phyloP scores from a whole-genome alignment of 2,329 filamentous ascomycete species.

The Blumeriella jaapii region DNA sequence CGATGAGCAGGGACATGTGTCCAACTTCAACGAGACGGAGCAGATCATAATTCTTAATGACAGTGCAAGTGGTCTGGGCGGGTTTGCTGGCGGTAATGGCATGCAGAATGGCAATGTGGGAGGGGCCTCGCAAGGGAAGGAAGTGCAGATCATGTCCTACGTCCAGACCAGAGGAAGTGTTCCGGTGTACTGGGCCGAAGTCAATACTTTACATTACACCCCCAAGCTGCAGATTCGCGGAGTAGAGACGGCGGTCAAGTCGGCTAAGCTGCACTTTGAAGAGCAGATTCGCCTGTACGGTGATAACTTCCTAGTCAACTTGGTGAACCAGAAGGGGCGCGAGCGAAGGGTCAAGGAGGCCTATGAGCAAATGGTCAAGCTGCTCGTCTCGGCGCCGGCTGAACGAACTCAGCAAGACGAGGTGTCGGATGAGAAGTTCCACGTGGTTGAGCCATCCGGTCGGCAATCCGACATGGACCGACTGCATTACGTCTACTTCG shows the following conservation, averaged over 20 bases:
- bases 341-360: constrained; percentile 84
- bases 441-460: constrained; percentile 56
- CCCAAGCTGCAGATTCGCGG: constrained; percentile 82
- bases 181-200: constrained; percentile 89
- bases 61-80: constrained; percentile 57
- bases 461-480: constrained; percentile 57
- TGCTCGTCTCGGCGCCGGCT: constrained; percentile 56
- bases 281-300: constrained; percentile 92
- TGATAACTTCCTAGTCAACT: constrained; percentile 93
- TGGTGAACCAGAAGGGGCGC: constrained; percentile 92
- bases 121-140: constrained; percentile 47
- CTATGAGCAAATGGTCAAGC: constrained; percentile 81
- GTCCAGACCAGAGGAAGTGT: constrained; percentile 95
- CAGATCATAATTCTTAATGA: constrained; percentile 88
- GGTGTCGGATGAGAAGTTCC: constrained; percentile 68
- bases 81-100: constrained; percentile 66
- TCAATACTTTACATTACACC: constrained; percentile 86
- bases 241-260: constrained; percentile 66
- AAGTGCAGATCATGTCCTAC: constrained; percentile 85
- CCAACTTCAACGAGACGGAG: constrained; percentile 98
- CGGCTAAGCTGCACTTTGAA: constrained; percentile 77
- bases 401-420: constrained; percentile 56
- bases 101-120: constrained; percentile 63
- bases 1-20: constrained; percentile 88
- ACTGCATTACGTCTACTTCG: constrained; percentile 94